phyloP scores from a whole-genome alignment of 352 stramenopile genomes.

The Phytophthora niederhauseri region DNA sequence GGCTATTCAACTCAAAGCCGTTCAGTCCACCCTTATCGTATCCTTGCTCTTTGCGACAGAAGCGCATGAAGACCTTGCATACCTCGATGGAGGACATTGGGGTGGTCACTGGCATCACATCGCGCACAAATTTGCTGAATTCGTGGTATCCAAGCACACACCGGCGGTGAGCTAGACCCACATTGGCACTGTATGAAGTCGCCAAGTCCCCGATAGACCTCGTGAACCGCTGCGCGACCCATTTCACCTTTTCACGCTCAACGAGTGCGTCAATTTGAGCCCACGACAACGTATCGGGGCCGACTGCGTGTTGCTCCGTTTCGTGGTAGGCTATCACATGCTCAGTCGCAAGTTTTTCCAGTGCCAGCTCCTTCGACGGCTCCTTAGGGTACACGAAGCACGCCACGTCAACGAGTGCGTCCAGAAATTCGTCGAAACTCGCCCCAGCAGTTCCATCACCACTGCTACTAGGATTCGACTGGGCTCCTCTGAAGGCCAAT shows the following conservation, averaged over 20 bases:
- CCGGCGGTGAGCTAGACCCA: constrained; percentile 29
- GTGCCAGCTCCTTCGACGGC: constrained; percentile 37
- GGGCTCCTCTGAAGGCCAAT: constrained; percentile 31
- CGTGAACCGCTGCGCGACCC: constrained; percentile 47
- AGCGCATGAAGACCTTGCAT: constrained; percentile 64
- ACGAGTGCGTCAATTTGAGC: constrained; percentile 47
- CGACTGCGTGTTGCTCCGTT: constrained; percentile 26
- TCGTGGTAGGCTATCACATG: constrained; percentile 51
- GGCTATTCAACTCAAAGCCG: neutral
- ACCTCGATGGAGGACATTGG: constrained; percentile 50
- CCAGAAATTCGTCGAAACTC: constrained; percentile 65
- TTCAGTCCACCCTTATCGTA: constrained; percentile 2
- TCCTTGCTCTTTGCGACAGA: constrained; percentile 39
- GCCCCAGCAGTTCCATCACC: constrained; percentile 30
- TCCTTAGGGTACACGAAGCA: constrained; percentile 45
- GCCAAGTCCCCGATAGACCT: constrained; percentile 52
- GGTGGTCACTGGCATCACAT: constrained; percentile 51
- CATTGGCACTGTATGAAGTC: constrained; percentile 52
- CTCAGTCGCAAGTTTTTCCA: constrained; percentile 44
- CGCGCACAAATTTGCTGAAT: constrained; percentile 54
- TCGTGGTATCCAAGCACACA: constrained; percentile 58
- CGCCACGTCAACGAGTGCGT: constrained; percentile 60
- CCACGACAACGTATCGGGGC: constrained; percentile 38
- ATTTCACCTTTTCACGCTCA: constrained; percentile 25
- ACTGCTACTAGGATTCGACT: constrained; percentile 22